These are phyloP conservation scores for Talaromyces sp. DNA, from an alignment of 2,329 filamentous ascomycete species.

Conservation along the genomic window DNA sequence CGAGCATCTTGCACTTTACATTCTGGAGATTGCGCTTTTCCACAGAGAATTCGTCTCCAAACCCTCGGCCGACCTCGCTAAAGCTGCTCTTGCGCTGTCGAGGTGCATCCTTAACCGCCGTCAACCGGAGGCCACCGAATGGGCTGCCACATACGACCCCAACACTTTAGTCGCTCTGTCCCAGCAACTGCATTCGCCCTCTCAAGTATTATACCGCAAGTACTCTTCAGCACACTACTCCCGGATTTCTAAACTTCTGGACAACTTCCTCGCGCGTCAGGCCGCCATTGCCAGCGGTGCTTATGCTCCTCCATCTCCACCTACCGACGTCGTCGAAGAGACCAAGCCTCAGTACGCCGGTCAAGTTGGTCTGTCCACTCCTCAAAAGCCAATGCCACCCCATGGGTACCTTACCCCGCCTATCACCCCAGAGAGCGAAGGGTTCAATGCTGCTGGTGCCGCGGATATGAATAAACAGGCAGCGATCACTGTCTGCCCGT, in stretches of 20 bases:
- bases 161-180: constrained; percentile 58
- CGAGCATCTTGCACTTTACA: constrained; percentile 91
- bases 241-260: constrained; percentile 61
- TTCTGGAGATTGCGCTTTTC: constrained; percentile 92
- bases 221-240: constrained; percentile 65
- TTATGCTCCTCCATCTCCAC: constrained; percentile 42
- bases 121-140: constrained; percentile 71
- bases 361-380: constrained; percentile 43
- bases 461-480: constrained; percentile 32
- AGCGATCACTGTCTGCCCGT: constrained; percentile 31
- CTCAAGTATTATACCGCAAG: constrained; percentile 64
- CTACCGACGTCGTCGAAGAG: constrained; percentile 36
- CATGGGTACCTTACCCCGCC: constrained; percentile 49
- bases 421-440: constrained; percentile 46
- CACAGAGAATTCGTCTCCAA: constrained; percentile 96
- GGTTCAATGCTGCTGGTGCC: constrained; percentile 29
- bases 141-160: constrained; percentile 58
- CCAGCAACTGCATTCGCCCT: constrained; percentile 64
- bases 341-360: constrained; percentile 37
- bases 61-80: constrained; percentile 84
- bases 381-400: constrained; percentile 40
- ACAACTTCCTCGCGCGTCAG: constrained; percentile 64
- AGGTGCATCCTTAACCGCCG: constrained; percentile 79
- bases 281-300: constrained; percentile 50
- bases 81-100: constrained; percentile 79